Percentiles rank a stretch among this genome's conserved stretches.
phyloP scores from a whole-genome alignment of 2,329 filamentous ascomycete genomes.

The Aspergillus pseudotamarii region DNA sequence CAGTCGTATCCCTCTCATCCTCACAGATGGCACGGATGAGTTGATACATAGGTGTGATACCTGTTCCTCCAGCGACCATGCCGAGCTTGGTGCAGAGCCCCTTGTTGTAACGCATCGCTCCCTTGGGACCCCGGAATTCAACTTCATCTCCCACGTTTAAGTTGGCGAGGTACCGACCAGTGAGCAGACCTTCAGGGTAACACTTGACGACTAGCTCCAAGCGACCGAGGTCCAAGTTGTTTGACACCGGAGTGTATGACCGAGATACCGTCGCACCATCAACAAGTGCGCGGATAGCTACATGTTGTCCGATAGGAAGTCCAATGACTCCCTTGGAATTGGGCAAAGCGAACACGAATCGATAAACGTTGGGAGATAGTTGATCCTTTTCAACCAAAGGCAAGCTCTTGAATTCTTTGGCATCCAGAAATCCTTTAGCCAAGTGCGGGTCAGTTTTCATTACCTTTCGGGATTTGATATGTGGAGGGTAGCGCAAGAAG shows the following conservation, averaged over 20 bases:
- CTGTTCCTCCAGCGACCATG: conserved; percentile 46
- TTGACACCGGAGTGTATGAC: conserved; percentile 56
- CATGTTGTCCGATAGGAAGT: conserved; percentile 60
- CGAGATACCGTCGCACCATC: conserved; percentile 51
- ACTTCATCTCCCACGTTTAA: conserved; percentile 37
- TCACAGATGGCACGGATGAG: conserved; percentile 66
- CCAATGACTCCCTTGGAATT: conserved; percentile 50
- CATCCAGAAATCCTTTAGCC: conserved; percentile 53
- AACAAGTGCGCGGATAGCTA: conserved; percentile 54
- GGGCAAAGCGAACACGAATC: conserved; percentile 54
- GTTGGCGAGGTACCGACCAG: conserved; percentile 34
- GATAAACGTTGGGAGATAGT: conserved; percentile 39
- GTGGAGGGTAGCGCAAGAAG: conserved; percentile 36
- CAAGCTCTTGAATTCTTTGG: conserved; percentile 52
- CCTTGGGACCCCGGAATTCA: conserved; percentile 42
- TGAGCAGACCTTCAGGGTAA: conserved; percentile 39
- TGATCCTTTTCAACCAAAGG: conserved; percentile 40
- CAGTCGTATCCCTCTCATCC: conserved; percentile 59
- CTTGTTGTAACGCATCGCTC: conserved; percentile 35
- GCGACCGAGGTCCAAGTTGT: conserved; percentile 35
- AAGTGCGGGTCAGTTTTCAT: conserved; percentile 44
- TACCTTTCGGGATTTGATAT: conserved; percentile 44
- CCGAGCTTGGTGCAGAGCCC: conserved; percentile 37
- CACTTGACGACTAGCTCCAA: conserved; percentile 41
- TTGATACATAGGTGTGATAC: conserved; percentile 60